Conservation (phyloP, 108 stramenopile genomes). For the Nannochloropsis salina region DNA sequence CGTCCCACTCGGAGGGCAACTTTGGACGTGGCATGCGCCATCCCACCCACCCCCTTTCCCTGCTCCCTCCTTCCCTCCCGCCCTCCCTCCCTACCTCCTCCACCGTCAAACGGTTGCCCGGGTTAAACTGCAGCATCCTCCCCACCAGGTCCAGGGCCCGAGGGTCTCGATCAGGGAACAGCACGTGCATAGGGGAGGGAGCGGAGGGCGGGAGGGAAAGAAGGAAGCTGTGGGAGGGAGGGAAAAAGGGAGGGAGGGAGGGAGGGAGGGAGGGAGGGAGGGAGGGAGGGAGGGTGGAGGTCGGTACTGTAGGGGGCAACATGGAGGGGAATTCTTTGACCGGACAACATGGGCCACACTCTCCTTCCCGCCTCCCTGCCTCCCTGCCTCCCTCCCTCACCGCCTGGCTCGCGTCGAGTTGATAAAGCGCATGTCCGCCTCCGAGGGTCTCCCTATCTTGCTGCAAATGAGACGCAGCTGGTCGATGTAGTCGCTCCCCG, state of each 20-base stretch:
- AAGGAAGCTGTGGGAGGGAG: slow-evolving; percentile 51
- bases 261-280: too few species aligned
- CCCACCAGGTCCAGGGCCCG: slow-evolving; percentile 76
- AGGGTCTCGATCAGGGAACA: slow-evolving; percentile 33
- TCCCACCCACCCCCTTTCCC: background rate
- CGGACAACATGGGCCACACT: background rate
- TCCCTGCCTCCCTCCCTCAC: background rate
- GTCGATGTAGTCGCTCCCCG: slow-evolving; percentile 98
- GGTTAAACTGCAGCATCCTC: slow-evolving; percentile 78
- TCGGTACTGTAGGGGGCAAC: slow-evolving; percentile 1
- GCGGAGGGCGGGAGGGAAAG: slow-evolving; percentile 18
- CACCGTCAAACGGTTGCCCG: slow-evolving; percentile 72
- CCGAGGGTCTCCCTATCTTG: slow-evolving; percentile 69
- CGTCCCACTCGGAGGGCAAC: background rate
- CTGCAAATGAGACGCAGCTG: slow-evolving; percentile 64
- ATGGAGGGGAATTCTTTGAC: background rate
- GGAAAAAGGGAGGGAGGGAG: too few species aligned
- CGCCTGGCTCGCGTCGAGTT: slow-evolving; percentile 15
- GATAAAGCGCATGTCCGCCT: slow-evolving; percentile 72
- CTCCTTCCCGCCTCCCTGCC: background rate
- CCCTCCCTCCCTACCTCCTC: slow-evolving; percentile 68
- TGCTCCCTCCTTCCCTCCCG: background rate
- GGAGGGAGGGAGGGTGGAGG: too few species aligned
- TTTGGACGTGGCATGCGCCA: background rate
- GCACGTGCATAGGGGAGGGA: slow-evolving; percentile 24